Evolutionary conservation across 495 filamentous ascomycete species (phyloP).

Genomic region (Tuber calosporum): DNA sequence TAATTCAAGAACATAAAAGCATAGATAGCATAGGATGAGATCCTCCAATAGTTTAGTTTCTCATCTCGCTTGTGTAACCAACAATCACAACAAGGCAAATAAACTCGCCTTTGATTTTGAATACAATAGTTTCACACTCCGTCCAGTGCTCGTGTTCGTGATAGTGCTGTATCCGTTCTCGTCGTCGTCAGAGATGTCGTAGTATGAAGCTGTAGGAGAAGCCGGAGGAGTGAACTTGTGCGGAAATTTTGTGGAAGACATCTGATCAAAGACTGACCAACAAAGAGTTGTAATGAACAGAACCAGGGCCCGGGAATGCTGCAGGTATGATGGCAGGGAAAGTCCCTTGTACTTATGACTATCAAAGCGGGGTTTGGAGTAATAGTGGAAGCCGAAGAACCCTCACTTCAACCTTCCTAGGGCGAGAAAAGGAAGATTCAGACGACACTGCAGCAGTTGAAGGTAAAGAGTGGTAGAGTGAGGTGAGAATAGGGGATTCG

Average conservation of each 20-base stretch:
- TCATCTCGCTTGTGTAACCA: constrained; percentile 28
- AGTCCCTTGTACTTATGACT: neutral
- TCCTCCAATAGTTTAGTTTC: constrained; percentile 6
- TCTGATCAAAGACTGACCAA: neutral
- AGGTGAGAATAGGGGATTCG: neutral
- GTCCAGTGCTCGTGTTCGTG: constrained; percentile 67
- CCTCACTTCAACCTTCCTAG: neutral
- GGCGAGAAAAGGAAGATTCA: neutral
- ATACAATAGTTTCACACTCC: constrained; percentile 89
- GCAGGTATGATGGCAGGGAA: neutral
- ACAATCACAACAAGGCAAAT: constrained; percentile 27
- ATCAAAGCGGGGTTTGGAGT: neutral
- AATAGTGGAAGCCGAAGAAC: neutral
- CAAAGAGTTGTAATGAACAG: neutral
- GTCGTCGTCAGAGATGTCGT: constrained; percentile 82
- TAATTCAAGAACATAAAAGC: constrained; percentile 17
- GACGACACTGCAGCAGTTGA: neutral
- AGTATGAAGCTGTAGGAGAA: constrained; percentile 85
- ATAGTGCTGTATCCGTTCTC: constrained; percentile 95
- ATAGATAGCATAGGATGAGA: constrained; percentile 1
- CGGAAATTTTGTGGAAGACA: constrained; percentile 1
- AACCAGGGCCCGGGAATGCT: neutral
- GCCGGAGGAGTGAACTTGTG: constrained; percentile 41
- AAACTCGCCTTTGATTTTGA: constrained; percentile 81
- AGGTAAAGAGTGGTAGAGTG: neutral